phyloP scores from a whole-genome alignment of 2,329 filamentous ascomycete genomes.

The Colletotrichum sojae region DNA sequence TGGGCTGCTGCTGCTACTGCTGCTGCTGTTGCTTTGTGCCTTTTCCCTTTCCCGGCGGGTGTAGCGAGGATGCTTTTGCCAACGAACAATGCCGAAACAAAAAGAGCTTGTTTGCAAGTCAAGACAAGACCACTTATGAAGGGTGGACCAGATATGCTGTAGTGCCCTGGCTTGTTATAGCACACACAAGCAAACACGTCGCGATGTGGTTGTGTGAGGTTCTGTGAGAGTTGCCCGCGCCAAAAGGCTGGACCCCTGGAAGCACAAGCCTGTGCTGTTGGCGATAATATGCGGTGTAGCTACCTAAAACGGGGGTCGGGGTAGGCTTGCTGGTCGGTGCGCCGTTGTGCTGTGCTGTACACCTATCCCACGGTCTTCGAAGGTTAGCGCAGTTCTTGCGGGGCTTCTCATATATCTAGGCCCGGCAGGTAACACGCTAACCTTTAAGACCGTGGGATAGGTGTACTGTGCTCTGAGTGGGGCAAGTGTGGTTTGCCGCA shows the following conservation, averaged over 20 bases:
- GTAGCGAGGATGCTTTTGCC: background rate
- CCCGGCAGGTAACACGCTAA: no score
- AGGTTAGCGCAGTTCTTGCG: no score
- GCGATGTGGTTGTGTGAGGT: conserved; percentile 6
- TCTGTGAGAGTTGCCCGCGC: conserved; percentile 6
- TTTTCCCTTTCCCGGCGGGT: background rate
- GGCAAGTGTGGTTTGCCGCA: conserved; percentile 9
- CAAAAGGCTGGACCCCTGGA: conserved; percentile 16
- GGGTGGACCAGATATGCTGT: background rate
- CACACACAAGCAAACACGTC: conserved; percentile 10
- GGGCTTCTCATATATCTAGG: no score
- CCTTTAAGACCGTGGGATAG: no score
- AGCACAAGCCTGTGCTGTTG: conserved; percentile 17
- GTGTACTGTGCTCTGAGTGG: conserved; percentile 11
- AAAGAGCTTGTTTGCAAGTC: background rate
- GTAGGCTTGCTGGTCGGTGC: background rate
- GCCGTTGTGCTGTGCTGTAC: conserved; percentile 10
- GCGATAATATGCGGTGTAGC: conserved; percentile 26
- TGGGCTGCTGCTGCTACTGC: background rate
- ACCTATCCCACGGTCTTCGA: no score
- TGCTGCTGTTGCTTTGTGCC: background rate
- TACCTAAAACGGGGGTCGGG: background rate
- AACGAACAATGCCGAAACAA: background rate
- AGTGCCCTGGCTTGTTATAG: background rate
- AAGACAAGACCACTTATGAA: background rate